A percentile compares a stretch with the other conserved stretches of the same genome.
phyloP scores from a whole-genome alignment of 441 rosid species.

The Cnidoscolus chayamansa region DNA sequence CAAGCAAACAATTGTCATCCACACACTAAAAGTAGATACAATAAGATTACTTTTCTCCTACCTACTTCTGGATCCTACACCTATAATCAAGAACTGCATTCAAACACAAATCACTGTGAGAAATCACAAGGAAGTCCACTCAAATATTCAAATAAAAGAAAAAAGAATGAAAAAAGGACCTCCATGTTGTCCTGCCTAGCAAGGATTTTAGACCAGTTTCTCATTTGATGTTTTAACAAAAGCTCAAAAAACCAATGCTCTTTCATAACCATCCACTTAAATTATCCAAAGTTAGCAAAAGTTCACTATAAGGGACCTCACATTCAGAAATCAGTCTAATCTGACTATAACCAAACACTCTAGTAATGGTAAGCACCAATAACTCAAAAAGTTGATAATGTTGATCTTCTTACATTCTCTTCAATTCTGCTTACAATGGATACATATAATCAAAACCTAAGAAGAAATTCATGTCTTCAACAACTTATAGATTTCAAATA shows the following conservation, averaged over 20 bases:
- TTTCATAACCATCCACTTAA: background rate
- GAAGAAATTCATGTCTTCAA: constrained; percentile 3
- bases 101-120: background rate
- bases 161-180: background rate
- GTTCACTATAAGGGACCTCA: background rate
- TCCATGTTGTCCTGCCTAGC: background rate
- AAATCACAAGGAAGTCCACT: background rate
- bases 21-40: too few relatives aligned
- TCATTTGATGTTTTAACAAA: constrained; percentile 3
- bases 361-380: background rate
- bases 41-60: too few relatives aligned
- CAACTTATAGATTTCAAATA: constrained; percentile 1
- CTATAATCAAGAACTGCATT: background rate
- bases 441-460: background rate
- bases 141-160: background rate
- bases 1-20: background rate
- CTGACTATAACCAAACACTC: background rate
- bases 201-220: background rate
- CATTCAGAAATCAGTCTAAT: background rate
- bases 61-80: background rate
- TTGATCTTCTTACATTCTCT: background rate
- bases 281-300: constrained; percentile 4
- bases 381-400: background rate
- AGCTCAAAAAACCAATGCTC: constrained; percentile 11
- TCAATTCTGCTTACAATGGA: background rate